These are phyloP conservation scores for Spergularia marina DNA, from an alignment of 148 eudicot species.

Conservation along the genomic window DNA sequence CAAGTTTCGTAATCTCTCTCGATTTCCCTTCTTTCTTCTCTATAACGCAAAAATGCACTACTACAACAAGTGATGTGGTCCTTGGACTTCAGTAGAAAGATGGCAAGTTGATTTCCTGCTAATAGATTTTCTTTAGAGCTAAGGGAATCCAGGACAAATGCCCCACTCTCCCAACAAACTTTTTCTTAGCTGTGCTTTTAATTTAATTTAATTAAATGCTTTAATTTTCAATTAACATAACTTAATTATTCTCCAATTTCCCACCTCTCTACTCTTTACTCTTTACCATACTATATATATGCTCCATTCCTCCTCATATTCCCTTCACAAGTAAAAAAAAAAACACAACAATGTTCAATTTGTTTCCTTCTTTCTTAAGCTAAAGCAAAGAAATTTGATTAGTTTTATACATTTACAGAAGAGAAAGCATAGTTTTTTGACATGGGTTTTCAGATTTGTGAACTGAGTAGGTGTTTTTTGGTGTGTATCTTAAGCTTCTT, in stretches of 20 bases:
- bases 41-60: background rate
- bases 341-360: background rate
- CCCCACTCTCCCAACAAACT: slow-evolving; percentile 25
- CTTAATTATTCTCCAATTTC: slow-evolving; percentile 1
- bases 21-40: background rate
- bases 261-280: background rate
- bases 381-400: slow-evolving; percentile 1
- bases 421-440: background rate
- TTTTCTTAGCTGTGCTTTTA: background rate
- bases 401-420: background rate
- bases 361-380: slow-evolving; percentile 3
- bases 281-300: no score
- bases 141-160: slow-evolving; percentile 5
- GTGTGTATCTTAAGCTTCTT: slow-evolving; percentile 30
- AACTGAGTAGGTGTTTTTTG: slow-evolving; percentile 33
- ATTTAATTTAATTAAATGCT: background rate
- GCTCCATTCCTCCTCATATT: background rate
- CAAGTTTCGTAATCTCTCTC: background rate
- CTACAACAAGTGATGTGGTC: slow-evolving; percentile 16
- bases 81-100: slow-evolving; percentile 15
- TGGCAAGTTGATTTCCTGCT: slow-evolving; percentile 13
- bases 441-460: slow-evolving; percentile 48
- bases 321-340: background rate
- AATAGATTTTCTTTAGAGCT: slow-evolving; percentile 9
- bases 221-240: background rate